phyloP scores from a whole-genome alignment of 2,329 filamentous ascomycete genomes.

The Trichoderma sp. region DNA sequence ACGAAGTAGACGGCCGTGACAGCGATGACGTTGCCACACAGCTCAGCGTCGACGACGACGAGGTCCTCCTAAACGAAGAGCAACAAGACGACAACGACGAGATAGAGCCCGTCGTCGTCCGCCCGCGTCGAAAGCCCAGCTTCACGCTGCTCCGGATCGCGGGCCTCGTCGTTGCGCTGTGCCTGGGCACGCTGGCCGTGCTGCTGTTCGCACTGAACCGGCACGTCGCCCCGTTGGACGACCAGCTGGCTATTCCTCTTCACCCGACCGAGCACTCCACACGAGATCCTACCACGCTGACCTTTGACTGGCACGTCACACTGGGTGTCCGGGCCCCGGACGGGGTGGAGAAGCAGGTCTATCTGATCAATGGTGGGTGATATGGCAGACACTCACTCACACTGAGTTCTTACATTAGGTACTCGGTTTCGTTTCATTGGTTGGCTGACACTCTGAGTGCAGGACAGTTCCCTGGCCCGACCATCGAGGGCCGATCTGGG shows the following conservation, averaged over 20 bases:
- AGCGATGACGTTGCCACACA: conserved; percentile 4
- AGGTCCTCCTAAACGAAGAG: background rate
- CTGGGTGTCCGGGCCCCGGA: conserved; percentile 23
- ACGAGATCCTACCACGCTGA: conserved; percentile 20
- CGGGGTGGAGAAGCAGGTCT: conserved; percentile 28
- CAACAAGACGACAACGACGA: background rate
- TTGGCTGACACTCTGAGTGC: background rate
- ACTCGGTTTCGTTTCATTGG: background rate
- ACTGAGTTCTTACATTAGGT: background rate
- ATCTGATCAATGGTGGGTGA: conserved; percentile 27
- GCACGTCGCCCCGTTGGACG: background rate
- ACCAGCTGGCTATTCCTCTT: conserved; percentile 23
- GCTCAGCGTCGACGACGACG: background rate
- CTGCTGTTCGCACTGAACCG: background rate
- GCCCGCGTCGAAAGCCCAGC: background rate
- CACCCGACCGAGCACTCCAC: conserved; percentile 21
- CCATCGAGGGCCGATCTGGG: conserved; percentile 67
- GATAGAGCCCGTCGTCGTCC: background rate
- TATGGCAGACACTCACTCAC: background rate
- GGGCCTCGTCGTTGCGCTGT: conserved; percentile 2
- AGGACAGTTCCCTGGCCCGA: conserved; percentile 64
- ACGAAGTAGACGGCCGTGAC: background rate
- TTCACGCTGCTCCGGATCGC: conserved; percentile 1
- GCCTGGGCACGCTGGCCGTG: conserved; percentile 1
- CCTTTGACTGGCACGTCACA: conserved; percentile 25